Conservation (phyloP, 805 yeast species). For the Kluyveromyces siamensis region DNA sequence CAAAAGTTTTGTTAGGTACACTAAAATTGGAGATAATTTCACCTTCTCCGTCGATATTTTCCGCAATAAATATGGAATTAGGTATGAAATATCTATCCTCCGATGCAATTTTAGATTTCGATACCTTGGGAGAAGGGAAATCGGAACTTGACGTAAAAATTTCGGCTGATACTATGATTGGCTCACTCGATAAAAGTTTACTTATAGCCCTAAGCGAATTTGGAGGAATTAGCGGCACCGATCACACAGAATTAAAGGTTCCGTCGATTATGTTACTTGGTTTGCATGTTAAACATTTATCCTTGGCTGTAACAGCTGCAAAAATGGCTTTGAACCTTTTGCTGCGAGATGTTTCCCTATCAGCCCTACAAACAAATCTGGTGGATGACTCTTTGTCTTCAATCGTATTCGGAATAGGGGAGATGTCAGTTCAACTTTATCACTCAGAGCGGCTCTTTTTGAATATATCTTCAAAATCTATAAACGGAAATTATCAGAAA, state of each 20-base stretch:
- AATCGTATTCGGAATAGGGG: neutral
- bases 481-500: neutral
- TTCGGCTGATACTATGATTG: neutral
- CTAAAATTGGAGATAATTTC: neutral
- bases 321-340: neutral
- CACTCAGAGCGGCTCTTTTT: neutral
- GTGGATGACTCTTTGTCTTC: neutral
- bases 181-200: neutral
- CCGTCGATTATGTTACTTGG: neutral
- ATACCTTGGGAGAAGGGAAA: neutral
- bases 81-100: constrained; percentile 27
- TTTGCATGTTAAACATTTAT: neutral
- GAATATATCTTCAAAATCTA: neutral
- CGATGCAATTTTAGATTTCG: constrained; percentile 12
- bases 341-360: neutral
- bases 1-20: neutral
- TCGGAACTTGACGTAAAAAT: neutral
- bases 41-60: neutral
- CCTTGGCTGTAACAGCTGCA: neutral
- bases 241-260: neutral
- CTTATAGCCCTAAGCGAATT: neutral
- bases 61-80: constrained; percentile 14
- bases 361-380: neutral
- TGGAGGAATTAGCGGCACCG: neutral
- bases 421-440: neutral